These are phyloP conservation scores for Pseudoperonospora humuli DNA, from an alignment of 352 stramenopile genomes.

Conservation along the genomic window DNA sequence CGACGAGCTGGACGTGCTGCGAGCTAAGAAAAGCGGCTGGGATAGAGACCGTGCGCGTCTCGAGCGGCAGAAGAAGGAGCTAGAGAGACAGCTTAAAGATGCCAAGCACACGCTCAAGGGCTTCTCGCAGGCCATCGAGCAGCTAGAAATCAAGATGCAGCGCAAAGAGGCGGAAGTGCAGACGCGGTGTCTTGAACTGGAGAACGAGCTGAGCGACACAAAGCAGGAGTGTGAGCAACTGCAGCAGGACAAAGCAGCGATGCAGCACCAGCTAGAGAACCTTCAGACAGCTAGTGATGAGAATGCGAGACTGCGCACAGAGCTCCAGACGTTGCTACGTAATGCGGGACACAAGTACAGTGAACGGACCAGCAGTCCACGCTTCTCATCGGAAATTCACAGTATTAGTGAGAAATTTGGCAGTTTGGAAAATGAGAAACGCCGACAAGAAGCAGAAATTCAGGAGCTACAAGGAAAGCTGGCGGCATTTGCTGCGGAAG, in stretches of 20 bases:
- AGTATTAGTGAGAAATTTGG: conserved; percentile 26
- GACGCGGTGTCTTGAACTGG: conserved; percentile 41
- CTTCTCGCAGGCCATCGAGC: conserved; percentile 65
- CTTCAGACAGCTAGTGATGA: conserved; percentile 36
- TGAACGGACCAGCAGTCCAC: conserved; percentile 2
- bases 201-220: conserved; percentile 41
- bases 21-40: conserved; percentile 32
- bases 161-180: conserved; percentile 57
- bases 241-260: conserved; percentile 14
- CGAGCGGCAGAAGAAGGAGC: conserved; percentile 36
- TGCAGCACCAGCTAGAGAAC: conserved; percentile 26
- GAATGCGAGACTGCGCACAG: conserved; percentile 29
- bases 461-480: conserved; percentile 35
- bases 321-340: conserved; percentile 25
- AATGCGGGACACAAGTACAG: conserved; percentile 5
- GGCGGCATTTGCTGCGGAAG: conserved; percentile 8
- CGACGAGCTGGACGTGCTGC: conserved; percentile 48
- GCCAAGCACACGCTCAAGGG: conserved; percentile 41
- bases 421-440: conserved; percentile 26
- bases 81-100: conserved; percentile 54
- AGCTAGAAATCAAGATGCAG: conserved; percentile 75
- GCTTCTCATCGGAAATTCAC: conserved; percentile 26
- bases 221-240: conserved; percentile 34
- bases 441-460: conserved; percentile 20
- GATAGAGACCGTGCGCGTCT: conserved; percentile 35